Base-by-base conservation (phyloP, 1,284 basidiomycete species). In the Fistulinella staudtii region DNA sequence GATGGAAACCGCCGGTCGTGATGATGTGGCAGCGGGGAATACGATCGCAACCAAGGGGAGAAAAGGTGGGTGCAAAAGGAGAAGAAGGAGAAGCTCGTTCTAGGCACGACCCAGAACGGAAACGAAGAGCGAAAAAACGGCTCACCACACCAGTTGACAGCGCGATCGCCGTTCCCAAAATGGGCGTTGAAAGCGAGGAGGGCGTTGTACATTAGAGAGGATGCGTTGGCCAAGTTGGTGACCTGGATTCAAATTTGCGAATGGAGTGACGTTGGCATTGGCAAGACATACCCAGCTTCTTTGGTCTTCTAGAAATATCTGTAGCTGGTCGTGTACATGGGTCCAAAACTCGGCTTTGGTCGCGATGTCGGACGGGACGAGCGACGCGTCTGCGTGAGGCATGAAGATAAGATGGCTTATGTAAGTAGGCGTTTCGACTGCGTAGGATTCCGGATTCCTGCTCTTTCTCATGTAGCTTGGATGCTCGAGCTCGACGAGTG, bases 71-170 rank as follows among this genome's bases (percentile, higher is more conserved):
- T n/a, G n/a, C n/a, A n/a, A n/a, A n/a, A n/a, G n/a, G n/a, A n/a
- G n/a, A 22, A 14, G 33, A 11, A n/a, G 11, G 31, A 36, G 35
- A 36, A 23, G 22, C 4, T 15, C 22, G n/a, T 35, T 35, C 21
- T 25, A 15, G 36, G 37, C 24, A 25, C 30, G 11, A 37, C 14
- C n/a, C 17, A n/a, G 34, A 36, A 20, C n/a, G n/a, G 17, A 29
- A 36, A 15, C 5, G 11, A 33, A 31, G 13, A 22, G 31, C 5
- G 31, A 20, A 42, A 22, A 28, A 23, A 67, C 80, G 24, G 36
- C 58, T 68, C 56, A 92, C 90, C 91, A 73, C 82, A 84, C 92
- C 92, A 94, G 59, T 93, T 93, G 20, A 93, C 89, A 5, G 85
- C 78, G 57, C 74, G 75, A 45, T 73, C 70, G 5, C 68, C 74